Evolutionary conservation across 495 filamentous ascomycete species (phyloP).

Genomic region (Immersiella caudata): DNA sequence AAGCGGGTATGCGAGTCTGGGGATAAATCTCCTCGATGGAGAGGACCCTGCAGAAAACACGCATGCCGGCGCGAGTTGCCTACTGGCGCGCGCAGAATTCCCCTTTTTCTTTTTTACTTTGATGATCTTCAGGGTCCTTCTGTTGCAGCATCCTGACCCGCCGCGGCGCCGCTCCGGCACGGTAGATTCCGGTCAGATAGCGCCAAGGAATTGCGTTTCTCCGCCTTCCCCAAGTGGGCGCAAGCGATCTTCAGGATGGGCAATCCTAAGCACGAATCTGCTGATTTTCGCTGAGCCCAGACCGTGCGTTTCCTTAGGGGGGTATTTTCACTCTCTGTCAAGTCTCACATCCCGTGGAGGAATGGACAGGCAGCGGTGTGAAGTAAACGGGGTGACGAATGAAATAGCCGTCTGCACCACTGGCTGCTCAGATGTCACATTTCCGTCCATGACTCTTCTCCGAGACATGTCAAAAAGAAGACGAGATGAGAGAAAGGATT

Average conservation of each 20-base stretch:
- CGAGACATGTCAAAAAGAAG: background rate
- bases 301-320: slow-evolving; percentile 10
- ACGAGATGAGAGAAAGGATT: background rate
- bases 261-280: slow-evolving; percentile 12
- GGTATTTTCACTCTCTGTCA: background rate
- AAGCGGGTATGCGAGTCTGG: background rate
- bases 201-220: background rate
- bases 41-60: slow-evolving; percentile 17
- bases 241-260: slow-evolving; percentile 17
- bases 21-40: background rate
- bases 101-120: background rate
- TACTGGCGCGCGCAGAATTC: background rate
- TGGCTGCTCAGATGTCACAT: background rate
- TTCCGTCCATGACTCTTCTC: background rate
- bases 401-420: slow-evolving; percentile 3
- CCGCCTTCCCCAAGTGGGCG: slow-evolving; percentile 12
- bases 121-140: slow-evolving; percentile 21
- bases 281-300: slow-evolving; percentile 6
- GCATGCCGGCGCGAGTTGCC: background rate
- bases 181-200: slow-evolving; percentile 9
- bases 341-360: background rate
- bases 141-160: slow-evolving; percentile 15
- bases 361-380: background rate
- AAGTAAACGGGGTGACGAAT: background rate
- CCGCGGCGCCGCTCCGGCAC: slow-evolving; percentile 12